Percentiles rank a stretch among this genome's conserved stretches.
Evolutionary conservation across 352 stramenopile species (phyloP).

Genomic region (Pythium apleroticum): DNA sequence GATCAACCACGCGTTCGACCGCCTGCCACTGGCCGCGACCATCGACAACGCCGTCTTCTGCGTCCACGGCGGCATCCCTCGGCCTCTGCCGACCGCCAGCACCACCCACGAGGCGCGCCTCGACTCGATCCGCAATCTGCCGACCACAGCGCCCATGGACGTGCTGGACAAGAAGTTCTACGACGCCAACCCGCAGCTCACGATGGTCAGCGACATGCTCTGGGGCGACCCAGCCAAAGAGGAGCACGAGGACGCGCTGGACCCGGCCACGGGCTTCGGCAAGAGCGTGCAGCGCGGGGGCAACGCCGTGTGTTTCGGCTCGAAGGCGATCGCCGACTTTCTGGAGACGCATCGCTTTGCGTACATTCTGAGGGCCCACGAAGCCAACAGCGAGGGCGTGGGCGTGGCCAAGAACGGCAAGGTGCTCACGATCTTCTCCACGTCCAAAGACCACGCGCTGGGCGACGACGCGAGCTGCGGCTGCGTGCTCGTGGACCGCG

Average conservation of each 20-base stretch:
- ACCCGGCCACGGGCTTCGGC: constrained; percentile 67
- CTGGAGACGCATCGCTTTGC: constrained; percentile 52
- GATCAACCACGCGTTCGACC: constrained; percentile 59
- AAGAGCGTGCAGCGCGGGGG: constrained; percentile 46
- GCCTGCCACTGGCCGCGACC: constrained; percentile 75
- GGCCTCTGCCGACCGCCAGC: constrained; percentile 1
- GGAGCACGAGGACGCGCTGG: constrained; percentile 33
- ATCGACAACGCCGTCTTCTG: constrained; percentile 82
- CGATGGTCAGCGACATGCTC: constrained; percentile 66
- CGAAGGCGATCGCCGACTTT: constrained; percentile 60
- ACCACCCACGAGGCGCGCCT: constrained; percentile 16
- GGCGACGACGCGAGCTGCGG: constrained; percentile 58
- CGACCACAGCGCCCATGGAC: constrained; percentile 36
- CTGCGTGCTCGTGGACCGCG: constrained; percentile 67
- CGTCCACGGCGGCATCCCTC: constrained; percentile 49
- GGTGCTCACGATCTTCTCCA: constrained; percentile 73
- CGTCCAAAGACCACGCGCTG: constrained; percentile 69
- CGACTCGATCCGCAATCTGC: constrained; percentile 54
- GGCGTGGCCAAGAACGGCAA: constrained; percentile 49
- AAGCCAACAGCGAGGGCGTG: constrained; percentile 85
- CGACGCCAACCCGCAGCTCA: constrained; percentile 32
- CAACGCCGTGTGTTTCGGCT: constrained; percentile 75
- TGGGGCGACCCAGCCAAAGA: constrained; percentile 47
- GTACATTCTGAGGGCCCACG: constrained; percentile 74
- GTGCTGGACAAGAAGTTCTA: constrained; percentile 44